Base-by-base conservation (phyloP, 2,329 filamentous ascomycete genomes). In the Parafenestella ontariensis region DNA sequence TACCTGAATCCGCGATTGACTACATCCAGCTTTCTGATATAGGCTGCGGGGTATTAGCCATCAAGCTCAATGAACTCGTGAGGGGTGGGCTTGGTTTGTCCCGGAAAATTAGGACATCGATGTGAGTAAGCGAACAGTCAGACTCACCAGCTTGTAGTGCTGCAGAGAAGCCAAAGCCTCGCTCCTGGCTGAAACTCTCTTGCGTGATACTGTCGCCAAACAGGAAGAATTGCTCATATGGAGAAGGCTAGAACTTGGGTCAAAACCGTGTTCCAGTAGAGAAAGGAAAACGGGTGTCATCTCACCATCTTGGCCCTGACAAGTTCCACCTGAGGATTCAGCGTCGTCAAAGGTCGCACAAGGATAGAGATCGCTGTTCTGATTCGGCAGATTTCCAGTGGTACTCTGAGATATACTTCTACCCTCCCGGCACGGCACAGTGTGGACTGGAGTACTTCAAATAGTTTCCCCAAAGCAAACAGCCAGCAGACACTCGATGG, bases 151-250 rank as follows among this genome's bases (percentile, higher is more conserved):
- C 77, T 71, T 92, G 87, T 3, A 96, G 79, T 15, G 85, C 87
- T 20, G 89, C 85, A 53, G 88, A 86, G 66, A 96, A 90, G 0
- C 84, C 90, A 75, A 93, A 94, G 15, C 89, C 91, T 52, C 85
- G 78, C 10, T 83, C 76, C 44, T 87, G 80, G 31, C 83, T 80
- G 59, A 84, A 84, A 1, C 87, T 84, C 37, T 83, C 80, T 70
- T 98, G 87, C 44, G 94, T 88, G 58, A 98, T 88, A 28, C 91
- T 96, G 78, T 98, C 95, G 49, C 94, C 94, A 58, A 98, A 90
- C 21, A 98, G 85, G 58, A 98, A 81, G 65, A 83, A 78, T 56
- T 81, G 77, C 33, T 79, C 74, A 50, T 76, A 74, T 20, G 64
- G 47, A 29, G 69, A 57, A 55, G 68, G 58, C 73, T 76, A 24